Conservation (phyloP, 805 yeast species). For the Cyberlindnera euphorbiiphila region DNA sequence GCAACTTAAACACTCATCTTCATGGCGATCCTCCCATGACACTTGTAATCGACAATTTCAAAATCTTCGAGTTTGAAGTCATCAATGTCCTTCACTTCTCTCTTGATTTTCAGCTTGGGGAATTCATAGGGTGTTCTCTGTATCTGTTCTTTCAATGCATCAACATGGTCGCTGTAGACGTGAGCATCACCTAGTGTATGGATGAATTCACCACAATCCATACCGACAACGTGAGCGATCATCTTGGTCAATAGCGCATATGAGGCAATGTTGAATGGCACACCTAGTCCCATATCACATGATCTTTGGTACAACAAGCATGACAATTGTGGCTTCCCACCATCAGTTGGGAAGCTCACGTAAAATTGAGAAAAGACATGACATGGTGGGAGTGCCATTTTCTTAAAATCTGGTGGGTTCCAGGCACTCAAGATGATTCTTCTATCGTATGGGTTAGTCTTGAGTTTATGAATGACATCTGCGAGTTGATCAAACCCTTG, state of each 20-base stretch:
- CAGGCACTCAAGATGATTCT: conserved; percentile 94
- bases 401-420: conserved; percentile 93
- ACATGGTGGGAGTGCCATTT: conserved; percentile 98
- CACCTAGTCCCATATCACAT: conserved; percentile 99
- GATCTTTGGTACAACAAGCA: conserved; percentile 93
- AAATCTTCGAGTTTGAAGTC: conserved; percentile 89
- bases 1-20: conserved; percentile 82
- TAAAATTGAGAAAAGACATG: conserved; percentile 95
- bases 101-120: conserved; percentile 71
- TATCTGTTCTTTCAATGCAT: conserved; percentile 80
- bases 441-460: conserved; percentile 89
- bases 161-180: conserved; percentile 89
- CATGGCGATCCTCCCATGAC: conserved; percentile 85
- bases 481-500: conserved; percentile 89
- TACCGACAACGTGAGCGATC: conserved; percentile 93
- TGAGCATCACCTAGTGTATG: conserved; percentile 98
- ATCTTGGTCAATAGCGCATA: conserved; percentile 88
- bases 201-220: conserved; percentile 93
- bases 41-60: conserved; percentile 73
- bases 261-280: conserved; percentile 96
- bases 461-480: conserved; percentile 73
- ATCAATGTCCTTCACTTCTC: conserved; percentile 70
- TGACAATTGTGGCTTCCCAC: conserved; percentile 62
- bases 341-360: conserved; percentile 71
- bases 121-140: conserved; percentile 70